These are phyloP conservation scores for Yamadazyma atmosphaerica DNA, from an alignment of 1,139 yeast species.

Conservation along the genomic window DNA sequence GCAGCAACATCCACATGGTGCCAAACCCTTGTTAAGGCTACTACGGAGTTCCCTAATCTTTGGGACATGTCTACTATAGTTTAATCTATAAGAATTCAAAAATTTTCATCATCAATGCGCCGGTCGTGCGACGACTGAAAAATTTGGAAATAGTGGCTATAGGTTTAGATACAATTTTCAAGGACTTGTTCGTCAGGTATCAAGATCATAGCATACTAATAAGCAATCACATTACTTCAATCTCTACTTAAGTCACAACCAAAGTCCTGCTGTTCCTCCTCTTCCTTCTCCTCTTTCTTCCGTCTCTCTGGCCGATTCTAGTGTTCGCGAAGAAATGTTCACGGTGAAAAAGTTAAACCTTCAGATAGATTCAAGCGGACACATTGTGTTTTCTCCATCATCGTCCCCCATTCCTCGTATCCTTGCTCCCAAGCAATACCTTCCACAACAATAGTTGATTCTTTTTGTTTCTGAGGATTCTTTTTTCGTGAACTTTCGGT, in stretches of 20 bases:
- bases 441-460: too few relatives aligned
- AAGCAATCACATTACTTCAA: too few relatives aligned
- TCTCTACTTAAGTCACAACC: too few relatives aligned
- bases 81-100: not conserved
- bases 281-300: too few relatives aligned
- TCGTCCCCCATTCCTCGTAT: not conserved
- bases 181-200: too few relatives aligned
- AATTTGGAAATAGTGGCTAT: too few relatives aligned
- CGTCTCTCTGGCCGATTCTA: not conserved
- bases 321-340: constrained; percentile 1
- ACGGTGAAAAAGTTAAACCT: not conserved
- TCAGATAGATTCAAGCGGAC: not conserved
- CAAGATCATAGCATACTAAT: too few relatives aligned
- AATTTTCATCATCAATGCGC: not conserved
- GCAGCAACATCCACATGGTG: constrained; percentile 91
- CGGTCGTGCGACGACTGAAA: not conserved
- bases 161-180: too few relatives aligned
- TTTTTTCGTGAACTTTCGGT: too few relatives aligned
- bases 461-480: too few relatives aligned
- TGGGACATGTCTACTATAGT: constrained; percentile 45
- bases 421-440: not conserved
- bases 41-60: constrained; percentile 60
- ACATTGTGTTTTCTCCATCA: not conserved
- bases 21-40: constrained; percentile 88
- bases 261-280: too few relatives aligned